Evolutionary conservation across 1,139 yeast species (phyloP).

Genomic region (Citeromyces siamensis): DNA sequence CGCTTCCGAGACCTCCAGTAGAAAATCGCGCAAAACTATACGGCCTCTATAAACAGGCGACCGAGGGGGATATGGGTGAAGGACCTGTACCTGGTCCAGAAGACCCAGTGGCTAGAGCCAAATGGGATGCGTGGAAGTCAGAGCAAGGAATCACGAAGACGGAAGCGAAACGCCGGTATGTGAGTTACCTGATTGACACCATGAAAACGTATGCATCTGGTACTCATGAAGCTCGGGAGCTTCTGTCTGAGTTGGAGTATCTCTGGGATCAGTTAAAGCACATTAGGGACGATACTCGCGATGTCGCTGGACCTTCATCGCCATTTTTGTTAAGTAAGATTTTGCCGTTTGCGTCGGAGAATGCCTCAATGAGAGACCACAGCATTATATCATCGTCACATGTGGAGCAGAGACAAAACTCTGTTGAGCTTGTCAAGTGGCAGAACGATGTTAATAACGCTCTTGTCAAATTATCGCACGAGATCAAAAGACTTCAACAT

Average conservation of each 20-base stretch:
- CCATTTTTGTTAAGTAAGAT: not conserved
- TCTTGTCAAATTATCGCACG: constrained; percentile 15
- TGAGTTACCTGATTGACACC: constrained; percentile 55
- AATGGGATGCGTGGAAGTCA: constrained; percentile 81
- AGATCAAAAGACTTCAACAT: constrained; percentile 6
- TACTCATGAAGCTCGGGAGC: constrained; percentile 54
- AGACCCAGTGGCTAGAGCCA: constrained; percentile 56
- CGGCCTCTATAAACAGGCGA: constrained; percentile 81
- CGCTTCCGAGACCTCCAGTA: constrained; percentile 72
- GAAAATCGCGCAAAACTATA: constrained; percentile 58
- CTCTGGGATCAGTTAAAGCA: constrained; percentile 70
- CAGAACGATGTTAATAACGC: constrained; percentile 19
- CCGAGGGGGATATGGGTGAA: constrained; percentile 69
- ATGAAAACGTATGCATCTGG: constrained; percentile 64
- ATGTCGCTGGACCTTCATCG: constrained; percentile 1
- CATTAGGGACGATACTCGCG: constrained; percentile 13
- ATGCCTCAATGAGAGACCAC: constrained; percentile 1
- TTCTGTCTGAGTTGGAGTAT: constrained; percentile 53
- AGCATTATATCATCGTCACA: not conserved
- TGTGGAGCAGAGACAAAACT: not conserved
- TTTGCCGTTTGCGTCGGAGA: not conserved
- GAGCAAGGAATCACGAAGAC: constrained; percentile 61
- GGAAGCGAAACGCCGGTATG: constrained; percentile 66
- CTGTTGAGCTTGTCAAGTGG: constrained; percentile 17
- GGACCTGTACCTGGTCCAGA: constrained; percentile 49